A percentile compares a stretch with the other conserved stretches of the same genome.
Conservation (phyloP, 2,329 filamentous ascomycete species). For the Pseudocercospora eumusae region DNA sequence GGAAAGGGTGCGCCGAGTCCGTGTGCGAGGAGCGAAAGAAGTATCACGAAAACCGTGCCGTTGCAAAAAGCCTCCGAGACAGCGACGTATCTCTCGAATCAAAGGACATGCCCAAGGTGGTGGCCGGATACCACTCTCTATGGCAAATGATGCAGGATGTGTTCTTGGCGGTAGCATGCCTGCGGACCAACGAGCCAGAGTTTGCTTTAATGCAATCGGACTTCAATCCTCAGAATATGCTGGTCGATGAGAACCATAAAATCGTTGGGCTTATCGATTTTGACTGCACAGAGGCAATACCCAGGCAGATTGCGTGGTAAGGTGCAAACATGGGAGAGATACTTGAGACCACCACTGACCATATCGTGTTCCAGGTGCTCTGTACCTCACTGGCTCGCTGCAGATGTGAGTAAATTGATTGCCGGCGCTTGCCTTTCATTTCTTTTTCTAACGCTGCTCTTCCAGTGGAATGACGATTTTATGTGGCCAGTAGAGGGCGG, state of each 20-base stretch:
- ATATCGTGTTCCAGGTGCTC: not conserved
- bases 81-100: not conserved
- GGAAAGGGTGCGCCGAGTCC: slow-evolving; percentile 3
- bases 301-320: slow-evolving; percentile 25
- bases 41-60: not conserved
- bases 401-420: slow-evolving; percentile 5
- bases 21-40: not conserved
- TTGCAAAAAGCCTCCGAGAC: not conserved
- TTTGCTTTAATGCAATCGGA: slow-evolving; percentile 29
- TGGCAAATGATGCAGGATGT: slow-evolving; percentile 25
- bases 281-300: slow-evolving; percentile 26
- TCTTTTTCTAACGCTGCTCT: not conserved
- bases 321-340: not conserved
- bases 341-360: not conserved
- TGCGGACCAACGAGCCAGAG: slow-evolving; percentile 14
- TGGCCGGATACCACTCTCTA: not conserved
- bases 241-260: slow-evolving; percentile 19
- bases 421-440: not conserved
- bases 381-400: slow-evolving; percentile 23
- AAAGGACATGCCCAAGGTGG: not conserved
- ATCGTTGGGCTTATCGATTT: slow-evolving; percentile 28
- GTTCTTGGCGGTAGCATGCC: slow-evolving; percentile 21
- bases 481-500: slow-evolving; percentile 18
- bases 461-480: slow-evolving; percentile 19
- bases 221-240: slow-evolving; percentile 28